Evolutionary conservation across 306 rosid species (phyloP).

Genomic region (Pterocarpus macrocarpus): DNA sequence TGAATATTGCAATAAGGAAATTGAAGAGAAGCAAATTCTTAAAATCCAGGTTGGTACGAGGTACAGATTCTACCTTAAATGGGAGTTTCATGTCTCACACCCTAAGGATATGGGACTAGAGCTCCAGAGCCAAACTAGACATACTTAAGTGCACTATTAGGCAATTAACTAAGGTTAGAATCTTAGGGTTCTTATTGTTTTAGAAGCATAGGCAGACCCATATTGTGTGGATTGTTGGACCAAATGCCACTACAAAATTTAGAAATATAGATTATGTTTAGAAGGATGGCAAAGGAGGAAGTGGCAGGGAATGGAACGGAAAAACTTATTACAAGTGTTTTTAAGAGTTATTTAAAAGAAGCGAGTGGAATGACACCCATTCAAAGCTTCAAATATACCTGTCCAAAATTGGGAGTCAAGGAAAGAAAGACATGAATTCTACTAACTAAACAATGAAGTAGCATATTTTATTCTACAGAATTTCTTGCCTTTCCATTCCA

Average conservation of each 20-base stretch:
- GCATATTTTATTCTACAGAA: neutral
- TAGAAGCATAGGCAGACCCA: conserved; percentile 1
- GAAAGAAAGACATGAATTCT: neutral
- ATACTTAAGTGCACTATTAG: conserved; percentile 10
- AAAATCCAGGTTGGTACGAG: neutral
- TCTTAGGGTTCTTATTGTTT: neutral
- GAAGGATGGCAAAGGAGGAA: neutral
- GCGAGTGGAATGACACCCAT: neutral
- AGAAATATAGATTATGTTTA: neutral
- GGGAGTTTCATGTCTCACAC: conserved; percentile 27
- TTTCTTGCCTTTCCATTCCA: neutral
- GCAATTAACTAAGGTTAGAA: conserved; percentile 10
- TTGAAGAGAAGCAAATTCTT: conserved; percentile 9
- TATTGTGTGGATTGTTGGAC: neutral
- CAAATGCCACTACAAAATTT: conserved; percentile 12
- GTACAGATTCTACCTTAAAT: neutral
- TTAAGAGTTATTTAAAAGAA: neutral
- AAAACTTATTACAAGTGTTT: neutral
- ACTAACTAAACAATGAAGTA: neutral
- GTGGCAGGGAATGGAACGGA: neutral
- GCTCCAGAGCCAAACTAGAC: conserved; percentile 26
- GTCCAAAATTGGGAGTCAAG: neutral
- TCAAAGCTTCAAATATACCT: neutral
- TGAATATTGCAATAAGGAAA: neutral
- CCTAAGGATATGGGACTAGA: neutral